Percentiles rank a stretch among this genome's conserved stretches.
These are phyloP conservation scores for Zea mays DNA, from an alignment of 176 grass and related monocot genomes.

Conservation along the genomic window DNA sequence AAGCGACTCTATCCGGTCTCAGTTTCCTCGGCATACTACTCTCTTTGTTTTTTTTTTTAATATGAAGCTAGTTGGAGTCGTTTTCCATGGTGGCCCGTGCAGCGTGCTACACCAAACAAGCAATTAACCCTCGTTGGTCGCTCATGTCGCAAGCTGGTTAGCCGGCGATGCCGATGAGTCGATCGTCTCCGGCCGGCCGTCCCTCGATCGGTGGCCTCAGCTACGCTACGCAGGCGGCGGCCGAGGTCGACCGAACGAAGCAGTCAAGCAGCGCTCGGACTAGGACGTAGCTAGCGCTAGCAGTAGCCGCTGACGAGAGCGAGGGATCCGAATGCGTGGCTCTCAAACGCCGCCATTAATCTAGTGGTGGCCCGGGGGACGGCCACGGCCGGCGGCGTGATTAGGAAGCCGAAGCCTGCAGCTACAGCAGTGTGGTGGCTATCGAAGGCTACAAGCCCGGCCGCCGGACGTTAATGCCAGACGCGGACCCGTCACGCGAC, in stretches of 20 bases:
- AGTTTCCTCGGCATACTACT: neutral
- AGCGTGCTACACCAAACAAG: neutral
- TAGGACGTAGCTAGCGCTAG: neutral
- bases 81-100: slow-evolving; percentile 31
- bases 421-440: too few relatives aligned
- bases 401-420: neutral
- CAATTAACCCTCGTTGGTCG: neutral
- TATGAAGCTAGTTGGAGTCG: neutral
- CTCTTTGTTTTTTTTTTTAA: neutral
- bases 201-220: too few relatives aligned
- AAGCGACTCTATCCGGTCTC: neutral
- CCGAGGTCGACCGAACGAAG: neutral
- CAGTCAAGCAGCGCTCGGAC: neutral
- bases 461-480: slow-evolving; percentile 16
- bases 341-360: neutral
- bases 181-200: neutral
- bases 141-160: neutral
- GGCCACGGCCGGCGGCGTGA: neutral
- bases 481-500: slow-evolving; percentile 4
- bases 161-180: neutral
- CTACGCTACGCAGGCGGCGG: neutral
- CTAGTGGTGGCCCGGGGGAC: neutral
- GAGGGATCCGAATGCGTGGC: neutral
- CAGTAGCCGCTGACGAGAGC: neutral
- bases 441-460: too few relatives aligned